Evolutionary conservation across 176 grass and related monocot species (phyloP).

Genomic region (Panicum miliaceum): DNA sequence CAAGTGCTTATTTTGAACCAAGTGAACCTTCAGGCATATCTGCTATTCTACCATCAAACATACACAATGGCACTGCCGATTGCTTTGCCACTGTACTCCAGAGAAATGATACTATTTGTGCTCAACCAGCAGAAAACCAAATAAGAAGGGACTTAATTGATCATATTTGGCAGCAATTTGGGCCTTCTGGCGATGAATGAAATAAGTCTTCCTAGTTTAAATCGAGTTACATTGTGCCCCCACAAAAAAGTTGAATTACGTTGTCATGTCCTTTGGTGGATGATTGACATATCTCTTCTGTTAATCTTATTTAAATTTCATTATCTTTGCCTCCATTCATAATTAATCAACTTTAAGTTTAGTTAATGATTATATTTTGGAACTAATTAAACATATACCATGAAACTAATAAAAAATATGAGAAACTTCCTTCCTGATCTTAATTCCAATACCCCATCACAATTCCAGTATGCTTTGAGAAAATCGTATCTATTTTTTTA

Average conservation of each 20-base stretch:
- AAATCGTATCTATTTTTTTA: background rate
- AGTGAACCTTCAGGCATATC: slow-evolving; percentile 7
- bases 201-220: background rate
- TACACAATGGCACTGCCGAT: slow-evolving; percentile 6
- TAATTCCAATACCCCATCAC: background rate
- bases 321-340: background rate
- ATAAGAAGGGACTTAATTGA: slow-evolving; percentile 37
- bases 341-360: background rate
- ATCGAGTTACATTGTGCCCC: background rate
- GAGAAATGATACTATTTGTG: slow-evolving; percentile 25
- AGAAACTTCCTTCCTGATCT: background rate
- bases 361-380: background rate
- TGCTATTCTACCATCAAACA: background rate
- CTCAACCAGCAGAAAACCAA: slow-evolving; percentile 14
- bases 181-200: slow-evolving; percentile 5
- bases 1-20: slow-evolving; percentile 28
- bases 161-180: slow-evolving; percentile 45
- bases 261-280: background rate
- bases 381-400: background rate
- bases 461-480: background rate
- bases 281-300: background rate
- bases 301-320: background rate
- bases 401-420: background rate
- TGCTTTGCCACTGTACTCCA: slow-evolving; percentile 5
- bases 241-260: too few species aligned